These are phyloP conservation scores for Didymella lethalis DNA, from an alignment of 2,329 filamentous ascomycete species.

Conservation along the genomic window DNA sequence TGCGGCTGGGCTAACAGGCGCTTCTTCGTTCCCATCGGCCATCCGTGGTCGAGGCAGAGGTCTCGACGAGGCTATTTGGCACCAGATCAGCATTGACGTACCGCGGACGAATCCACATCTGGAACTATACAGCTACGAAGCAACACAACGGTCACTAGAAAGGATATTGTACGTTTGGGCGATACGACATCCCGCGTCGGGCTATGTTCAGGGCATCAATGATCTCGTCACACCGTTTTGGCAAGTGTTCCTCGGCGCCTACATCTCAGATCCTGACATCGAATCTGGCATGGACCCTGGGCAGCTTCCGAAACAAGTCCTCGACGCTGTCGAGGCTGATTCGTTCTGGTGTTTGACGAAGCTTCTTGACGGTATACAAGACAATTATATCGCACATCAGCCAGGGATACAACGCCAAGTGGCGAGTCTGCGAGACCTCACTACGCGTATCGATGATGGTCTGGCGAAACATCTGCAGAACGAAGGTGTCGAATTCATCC, in stretches of 20 bases:
- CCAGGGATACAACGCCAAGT: slow-evolving; percentile 97
- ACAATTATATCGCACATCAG: slow-evolving; percentile 98
- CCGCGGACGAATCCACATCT: slow-evolving; percentile 96
- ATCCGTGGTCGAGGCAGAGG: slow-evolving; percentile 73
- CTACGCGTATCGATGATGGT: slow-evolving; percentile 82
- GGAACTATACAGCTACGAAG: slow-evolving; percentile 93
- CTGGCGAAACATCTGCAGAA: slow-evolving; percentile 88
- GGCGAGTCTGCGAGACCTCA: slow-evolving; percentile 84
- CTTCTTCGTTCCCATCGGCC: slow-evolving; percentile 51
- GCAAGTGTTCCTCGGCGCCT: slow-evolving; percentile 94
- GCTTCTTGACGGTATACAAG: slow-evolving; percentile 96
- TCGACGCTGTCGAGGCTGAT: slow-evolving; percentile 97
- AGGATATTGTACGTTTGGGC: slow-evolving; percentile 97
- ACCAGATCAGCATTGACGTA: slow-evolving; percentile 98
- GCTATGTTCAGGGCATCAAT: slow-evolving; percentile 98
- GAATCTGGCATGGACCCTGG: slow-evolving; percentile 97
- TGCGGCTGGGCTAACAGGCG: slow-evolving; percentile 55
- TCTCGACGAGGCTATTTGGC: slow-evolving; percentile 97
- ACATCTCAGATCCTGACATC: slow-evolving; percentile 92
- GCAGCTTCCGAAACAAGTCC: slow-evolving; percentile 85
- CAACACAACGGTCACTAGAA: slow-evolving; percentile 92
- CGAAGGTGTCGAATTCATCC: slow-evolving; percentile 96
- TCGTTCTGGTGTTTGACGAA: slow-evolving; percentile 99
- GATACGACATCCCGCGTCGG: slow-evolving; percentile 94
- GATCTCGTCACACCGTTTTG: slow-evolving; percentile 97